Evolutionary conservation across 2,329 filamentous ascomycete species (phyloP), one percentile per base, ranked within the genome.

Genomic region (Xylaria sp.): DNA sequence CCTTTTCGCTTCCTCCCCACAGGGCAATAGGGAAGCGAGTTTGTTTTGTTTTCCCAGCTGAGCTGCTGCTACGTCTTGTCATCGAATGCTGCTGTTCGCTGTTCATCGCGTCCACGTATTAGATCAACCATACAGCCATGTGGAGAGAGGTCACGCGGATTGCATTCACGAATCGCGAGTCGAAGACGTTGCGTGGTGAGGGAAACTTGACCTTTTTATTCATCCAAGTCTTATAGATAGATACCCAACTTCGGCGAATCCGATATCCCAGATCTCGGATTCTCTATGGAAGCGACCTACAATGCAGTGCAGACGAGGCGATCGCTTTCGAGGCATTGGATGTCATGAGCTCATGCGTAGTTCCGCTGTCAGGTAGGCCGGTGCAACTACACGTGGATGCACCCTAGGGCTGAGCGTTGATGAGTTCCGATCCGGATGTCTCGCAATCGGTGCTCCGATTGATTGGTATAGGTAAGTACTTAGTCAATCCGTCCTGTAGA

Each of bases 401-500:
- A 50, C 2, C 48, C n/a, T n/a, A 60, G 50, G 58, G 60, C 55
- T 56, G 23, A 68, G 31, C 39, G 31, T 6, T 52, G 15, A 50
- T 39, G 20, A n/a, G 46, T 39, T 15, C 25, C 55, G 18, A 58
- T 52, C 9, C 28, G 18, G 3, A 10, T 51, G 54, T 67, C 59
- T 63, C 59, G 44, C 20, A 34, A 23, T 50, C 37, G 55, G 18
- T 28, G 37, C n/a, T 25, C 31, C 23, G 51, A 46, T 51, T 52
- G 25, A 48, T 15, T 20, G 7, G 28, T 23, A 56, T 66, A 57
- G 55, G 56, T 28, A 25, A 25, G 23, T 25, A n/a, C n/a, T n/a
- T n/a, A 6, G 41, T 54, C 37, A 59, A 57, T 39, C 10, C 46
- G 41, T 54, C 25, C 44, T 41, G 51, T 52, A 20, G 65, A 31